phyloP scores from a whole-genome alignment of 495 filamentous ascomycete genomes.

The Talaromyces ruber region DNA sequence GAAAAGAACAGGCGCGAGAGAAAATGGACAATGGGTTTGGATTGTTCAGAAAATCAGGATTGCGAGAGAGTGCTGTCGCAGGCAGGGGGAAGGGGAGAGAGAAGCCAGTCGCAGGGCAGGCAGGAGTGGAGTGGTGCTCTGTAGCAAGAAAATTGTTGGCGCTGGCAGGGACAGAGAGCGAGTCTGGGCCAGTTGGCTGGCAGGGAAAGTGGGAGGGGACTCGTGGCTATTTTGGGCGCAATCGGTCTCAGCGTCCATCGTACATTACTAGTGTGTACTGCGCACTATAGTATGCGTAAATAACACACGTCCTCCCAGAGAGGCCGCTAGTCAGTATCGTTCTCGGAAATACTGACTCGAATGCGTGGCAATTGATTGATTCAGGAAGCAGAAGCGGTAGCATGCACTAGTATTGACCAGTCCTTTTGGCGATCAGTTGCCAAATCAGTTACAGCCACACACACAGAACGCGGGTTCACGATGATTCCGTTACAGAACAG shows the following conservation, averaged over 20 bases:
- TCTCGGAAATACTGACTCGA: not conserved
- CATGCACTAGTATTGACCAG: not conserved
- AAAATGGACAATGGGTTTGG: not conserved
- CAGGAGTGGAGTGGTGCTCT: not conserved
- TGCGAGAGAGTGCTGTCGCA: not conserved
- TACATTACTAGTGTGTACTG: not conserved
- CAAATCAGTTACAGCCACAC: not conserved
- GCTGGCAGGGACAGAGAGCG: not conserved
- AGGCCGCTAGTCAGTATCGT: not conserved
- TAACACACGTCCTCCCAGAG: not conserved
- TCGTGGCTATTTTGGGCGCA: constrained; percentile 2
- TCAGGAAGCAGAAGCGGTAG: not conserved
- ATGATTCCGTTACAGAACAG: not conserved
- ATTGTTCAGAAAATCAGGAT: not conserved
- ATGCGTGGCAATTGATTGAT: not conserved
- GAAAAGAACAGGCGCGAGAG: not conserved
- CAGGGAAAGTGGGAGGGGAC: not conserved
- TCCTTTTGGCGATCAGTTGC: not conserved
- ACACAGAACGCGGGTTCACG: not conserved
- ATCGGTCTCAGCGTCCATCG: not conserved
- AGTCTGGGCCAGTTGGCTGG: not conserved
- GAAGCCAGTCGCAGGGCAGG: not conserved
- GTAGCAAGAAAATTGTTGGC: not conserved
- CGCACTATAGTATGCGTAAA: too few species aligned
- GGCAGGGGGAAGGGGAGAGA: not conserved